Conservation (phyloP, 306 rosid species). For the Begonia loranthoides region DNA sequence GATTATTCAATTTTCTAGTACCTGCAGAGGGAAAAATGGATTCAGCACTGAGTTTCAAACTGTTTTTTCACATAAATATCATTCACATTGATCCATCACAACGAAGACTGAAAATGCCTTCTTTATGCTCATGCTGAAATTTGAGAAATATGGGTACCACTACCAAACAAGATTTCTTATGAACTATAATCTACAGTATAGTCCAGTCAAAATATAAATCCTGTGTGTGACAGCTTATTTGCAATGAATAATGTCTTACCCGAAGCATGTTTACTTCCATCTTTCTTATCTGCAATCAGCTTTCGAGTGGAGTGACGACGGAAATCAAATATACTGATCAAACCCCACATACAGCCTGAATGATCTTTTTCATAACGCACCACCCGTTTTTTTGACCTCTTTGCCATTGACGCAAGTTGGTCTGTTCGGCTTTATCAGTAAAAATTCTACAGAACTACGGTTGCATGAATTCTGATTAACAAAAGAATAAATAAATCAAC, state of each 20-base stretch:
- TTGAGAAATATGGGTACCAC: not conserved
- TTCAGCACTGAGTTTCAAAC: conserved; percentile 11
- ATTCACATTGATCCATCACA: conserved; percentile 8
- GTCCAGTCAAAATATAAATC: too few relatives aligned
- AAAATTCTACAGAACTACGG: conserved; percentile 13
- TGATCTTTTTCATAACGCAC: conserved; percentile 74
- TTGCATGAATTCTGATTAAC: conserved; percentile 23
- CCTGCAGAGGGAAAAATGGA: conserved; percentile 28
- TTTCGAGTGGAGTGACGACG: conserved; percentile 67
- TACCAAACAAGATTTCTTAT: too few relatives aligned
- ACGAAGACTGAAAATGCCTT: too few relatives aligned
- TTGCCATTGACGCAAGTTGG: conserved; percentile 39
- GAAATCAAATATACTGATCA: conserved; percentile 82
- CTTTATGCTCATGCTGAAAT: too few relatives aligned
- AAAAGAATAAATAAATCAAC: conserved; percentile 15
- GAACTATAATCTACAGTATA: too few relatives aligned
- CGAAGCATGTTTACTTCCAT: conserved; percentile 34
- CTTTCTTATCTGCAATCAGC: conserved; percentile 65
- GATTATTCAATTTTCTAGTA: conserved; percentile 39
- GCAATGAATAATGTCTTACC: conserved; percentile 36
- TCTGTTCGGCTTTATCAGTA: conserved; percentile 7
- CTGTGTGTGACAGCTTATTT: too few relatives aligned
- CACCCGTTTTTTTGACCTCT: conserved; percentile 59
- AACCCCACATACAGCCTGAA: conserved; percentile 97
- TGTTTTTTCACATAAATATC: conserved; percentile 8